Evolutionary conservation across 371 early-diverging fungal genomes (phyloP).

Genomic region (Rhizopus sp.): DNA sequence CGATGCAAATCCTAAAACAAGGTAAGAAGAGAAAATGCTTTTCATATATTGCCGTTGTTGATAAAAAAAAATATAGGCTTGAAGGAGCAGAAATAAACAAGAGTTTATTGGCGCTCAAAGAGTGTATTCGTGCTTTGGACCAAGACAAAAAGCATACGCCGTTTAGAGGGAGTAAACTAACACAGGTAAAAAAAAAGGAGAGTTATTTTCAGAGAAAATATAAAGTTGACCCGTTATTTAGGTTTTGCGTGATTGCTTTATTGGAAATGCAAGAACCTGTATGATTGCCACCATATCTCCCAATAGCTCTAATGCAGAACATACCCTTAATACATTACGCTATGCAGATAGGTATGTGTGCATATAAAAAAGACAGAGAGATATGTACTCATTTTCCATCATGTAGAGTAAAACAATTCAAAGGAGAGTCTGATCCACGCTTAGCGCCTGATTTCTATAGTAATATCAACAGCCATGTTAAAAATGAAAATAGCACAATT

Average conservation of each 20-base stretch:
- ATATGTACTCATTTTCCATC: not conserved
- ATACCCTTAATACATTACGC: slow-evolving; percentile 97
- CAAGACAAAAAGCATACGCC: slow-evolving; percentile 94
- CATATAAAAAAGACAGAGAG: not conserved
- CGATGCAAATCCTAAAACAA: slow-evolving; percentile 78
- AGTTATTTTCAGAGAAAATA: not conserved
- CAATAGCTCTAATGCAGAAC: slow-evolving; percentile 89
- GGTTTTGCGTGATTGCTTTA: slow-evolving; percentile 96
- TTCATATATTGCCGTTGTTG: not conserved
- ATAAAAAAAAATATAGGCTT: slow-evolving; percentile 29
- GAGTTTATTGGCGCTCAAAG: slow-evolving; percentile 95
- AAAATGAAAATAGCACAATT: not conserved
- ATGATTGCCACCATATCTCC: slow-evolving; percentile 98
- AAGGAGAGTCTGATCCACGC: slow-evolving; percentile 46
- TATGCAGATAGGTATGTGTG: slow-evolving; percentile 88
- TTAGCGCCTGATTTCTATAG: slow-evolving; percentile 10
- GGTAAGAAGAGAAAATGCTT: slow-evolving; percentile 41
- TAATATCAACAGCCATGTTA: not conserved
- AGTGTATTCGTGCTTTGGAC: slow-evolving; percentile 97
- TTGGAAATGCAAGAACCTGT: slow-evolving; percentile 95
- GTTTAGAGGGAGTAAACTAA: slow-evolving; percentile 97
- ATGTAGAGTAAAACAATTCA: slow-evolving; percentile 39
- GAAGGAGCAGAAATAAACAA: slow-evolving; percentile 99
- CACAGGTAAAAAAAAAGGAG: slow-evolving; percentile 74
- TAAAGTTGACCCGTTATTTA: slow-evolving; percentile 9